Evolutionary conservation across 192 early-diverging fungal genomes (phyloP).

Genomic region (Coemansia sp.): DNA sequence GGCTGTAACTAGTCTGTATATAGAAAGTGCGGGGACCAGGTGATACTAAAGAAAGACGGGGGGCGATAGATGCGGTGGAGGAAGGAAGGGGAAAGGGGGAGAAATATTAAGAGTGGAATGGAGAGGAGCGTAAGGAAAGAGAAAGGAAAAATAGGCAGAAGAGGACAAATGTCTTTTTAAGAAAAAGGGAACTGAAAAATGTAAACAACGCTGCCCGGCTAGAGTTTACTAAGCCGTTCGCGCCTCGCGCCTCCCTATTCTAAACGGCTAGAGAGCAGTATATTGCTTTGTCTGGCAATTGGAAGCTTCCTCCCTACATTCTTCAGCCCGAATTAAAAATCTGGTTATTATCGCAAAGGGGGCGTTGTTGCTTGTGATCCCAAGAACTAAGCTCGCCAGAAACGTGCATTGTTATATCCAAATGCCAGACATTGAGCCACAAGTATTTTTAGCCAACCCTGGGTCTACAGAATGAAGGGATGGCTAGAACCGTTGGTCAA

Average conservation of each 20-base stretch:
- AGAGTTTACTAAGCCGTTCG: neutral
- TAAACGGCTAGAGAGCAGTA: neutral
- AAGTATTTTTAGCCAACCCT: neutral
- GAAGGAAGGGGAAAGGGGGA: neutral
- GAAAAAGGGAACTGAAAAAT: neutral
- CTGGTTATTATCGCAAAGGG: neutral
- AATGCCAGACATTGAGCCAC: neutral
- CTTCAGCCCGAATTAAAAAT: neutral
- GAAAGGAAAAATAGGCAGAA: neutral
- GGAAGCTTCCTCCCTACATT: conserved; percentile 1
- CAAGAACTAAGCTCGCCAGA: neutral
- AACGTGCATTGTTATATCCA: neutral
- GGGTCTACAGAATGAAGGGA: neutral
- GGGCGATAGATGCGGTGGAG: neutral
- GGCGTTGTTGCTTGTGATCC: neutral
- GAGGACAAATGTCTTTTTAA: neutral
- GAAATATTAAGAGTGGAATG: neutral
- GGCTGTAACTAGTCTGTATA: neutral
- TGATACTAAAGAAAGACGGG: neutral
- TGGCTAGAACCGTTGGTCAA: neutral
- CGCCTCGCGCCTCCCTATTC: neutral
- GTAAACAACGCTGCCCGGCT: neutral
- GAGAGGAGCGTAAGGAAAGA: neutral
- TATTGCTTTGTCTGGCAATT: neutral
- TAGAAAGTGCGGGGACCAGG: neutral